Evolutionary conservation across 306 rosid species (phyloP).

Genomic region (Rosa persica): DNA sequence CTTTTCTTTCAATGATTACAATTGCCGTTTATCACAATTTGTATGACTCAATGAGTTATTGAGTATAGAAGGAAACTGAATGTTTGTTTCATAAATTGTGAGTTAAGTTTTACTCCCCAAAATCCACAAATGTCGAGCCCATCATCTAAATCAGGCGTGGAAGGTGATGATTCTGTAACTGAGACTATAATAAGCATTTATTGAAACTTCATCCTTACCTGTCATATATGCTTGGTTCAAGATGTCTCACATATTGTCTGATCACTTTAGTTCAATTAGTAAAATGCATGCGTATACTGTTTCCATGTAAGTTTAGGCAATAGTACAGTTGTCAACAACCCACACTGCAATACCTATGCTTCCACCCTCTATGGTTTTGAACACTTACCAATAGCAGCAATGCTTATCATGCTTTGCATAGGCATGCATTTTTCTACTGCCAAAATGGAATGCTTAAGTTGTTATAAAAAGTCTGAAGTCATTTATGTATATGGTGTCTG

Average conservation of each 20-base stretch:
- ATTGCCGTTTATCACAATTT: not conserved
- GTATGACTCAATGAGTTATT: not conserved
- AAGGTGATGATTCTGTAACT: not conserved
- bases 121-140: not conserved
- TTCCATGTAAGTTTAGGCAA: not conserved
- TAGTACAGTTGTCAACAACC: not conserved
- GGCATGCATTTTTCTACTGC: not conserved
- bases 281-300: not conserved
- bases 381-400: not conserved
- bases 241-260: not conserved
- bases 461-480: not conserved
- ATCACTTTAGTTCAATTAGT: not conserved
- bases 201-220: not conserved
- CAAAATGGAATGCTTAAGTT: not conserved
- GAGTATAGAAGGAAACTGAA: not conserved
- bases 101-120: not conserved
- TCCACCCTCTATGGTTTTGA: not conserved
- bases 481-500: conserved; percentile 5
- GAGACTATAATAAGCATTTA: not conserved
- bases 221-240: not conserved
- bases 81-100: not conserved
- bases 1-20: not conserved
- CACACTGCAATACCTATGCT: not conserved
- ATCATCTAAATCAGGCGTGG: not conserved
- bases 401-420: not conserved